phyloP scores from a whole-genome alignment of 192 early-diverging fungal genomes.

The Piromyces sp. region DNA sequence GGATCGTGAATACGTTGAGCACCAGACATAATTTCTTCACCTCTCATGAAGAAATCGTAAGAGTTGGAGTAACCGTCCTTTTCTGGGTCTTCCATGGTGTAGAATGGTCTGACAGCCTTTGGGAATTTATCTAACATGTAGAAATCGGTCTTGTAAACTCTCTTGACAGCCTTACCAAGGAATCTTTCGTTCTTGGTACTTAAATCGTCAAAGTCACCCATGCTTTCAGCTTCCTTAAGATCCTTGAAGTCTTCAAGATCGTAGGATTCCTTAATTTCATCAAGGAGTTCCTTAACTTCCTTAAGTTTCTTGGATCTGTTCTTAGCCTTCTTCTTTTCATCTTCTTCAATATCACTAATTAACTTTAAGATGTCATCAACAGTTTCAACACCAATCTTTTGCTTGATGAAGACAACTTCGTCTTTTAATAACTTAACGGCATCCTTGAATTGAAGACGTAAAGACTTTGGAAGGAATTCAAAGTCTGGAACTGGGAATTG shows the following conservation, averaged over 20 bases:
- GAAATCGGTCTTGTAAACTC: conserved; percentile 94
- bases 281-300: background rate
- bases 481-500: conserved; percentile 91
- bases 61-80: conserved; percentile 87
- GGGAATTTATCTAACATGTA: conserved; percentile 99
- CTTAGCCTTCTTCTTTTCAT: background rate
- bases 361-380: background rate
- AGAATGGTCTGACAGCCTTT: conserved; percentile 85
- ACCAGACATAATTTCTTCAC: conserved; percentile 95
- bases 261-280: background rate
- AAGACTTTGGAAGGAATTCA: conserved; percentile 61
- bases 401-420: conserved; percentile 56
- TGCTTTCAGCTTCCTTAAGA: background rate
- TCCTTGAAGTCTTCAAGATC: background rate
- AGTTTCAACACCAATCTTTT: background rate
- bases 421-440: conserved; percentile 76
- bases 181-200: conserved; percentile 69
- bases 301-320: background rate
- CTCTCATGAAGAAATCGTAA: conserved; percentile 98
- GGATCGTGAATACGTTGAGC: conserved; percentile 97
- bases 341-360: background rate
- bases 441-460: conserved; percentile 72
- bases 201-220: conserved; percentile 81
- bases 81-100: conserved; percentile 95
- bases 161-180: conserved; percentile 74